phyloP scores from a whole-genome alignment of 2,329 filamentous ascomycete genomes.

The Ophiostoma fasciatum region DNA sequence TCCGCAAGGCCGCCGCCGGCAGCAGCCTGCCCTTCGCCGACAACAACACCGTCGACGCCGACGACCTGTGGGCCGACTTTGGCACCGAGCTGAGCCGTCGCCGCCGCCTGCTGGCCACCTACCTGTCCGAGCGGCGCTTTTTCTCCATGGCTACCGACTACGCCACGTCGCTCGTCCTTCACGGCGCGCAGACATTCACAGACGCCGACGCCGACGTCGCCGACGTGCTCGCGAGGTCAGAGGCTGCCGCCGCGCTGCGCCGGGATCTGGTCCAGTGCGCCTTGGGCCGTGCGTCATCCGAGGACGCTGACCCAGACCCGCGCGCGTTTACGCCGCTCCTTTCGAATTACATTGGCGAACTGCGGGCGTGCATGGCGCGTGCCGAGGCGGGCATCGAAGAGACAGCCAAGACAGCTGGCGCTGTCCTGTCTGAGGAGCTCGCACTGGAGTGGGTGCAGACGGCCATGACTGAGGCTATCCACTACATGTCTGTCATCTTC shows the following conservation, averaged over 20 bases:
- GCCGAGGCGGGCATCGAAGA: slow-evolving; percentile 33
- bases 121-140: slow-evolving; percentile 56
- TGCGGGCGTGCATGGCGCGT: slow-evolving; percentile 33
- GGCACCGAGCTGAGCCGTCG: slow-evolving; percentile 47
- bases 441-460: slow-evolving; percentile 46
- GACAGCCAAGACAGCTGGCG: slow-evolving; percentile 28
- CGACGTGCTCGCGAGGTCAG: background rate
- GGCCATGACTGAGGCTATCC: slow-evolving; percentile 54
- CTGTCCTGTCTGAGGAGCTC: slow-evolving; percentile 33
- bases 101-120: slow-evolving; percentile 53
- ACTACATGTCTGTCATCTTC: slow-evolving; percentile 60
- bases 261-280: slow-evolving; percentile 3
- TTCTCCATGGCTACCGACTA: slow-evolving; percentile 50
- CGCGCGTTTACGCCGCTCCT: slow-evolving; percentile 29
- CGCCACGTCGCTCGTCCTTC: slow-evolving; percentile 34
- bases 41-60: slow-evolving; percentile 31
- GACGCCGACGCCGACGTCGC: background rate
- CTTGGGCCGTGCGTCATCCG: background rate
- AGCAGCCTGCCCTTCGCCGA: slow-evolving; percentile 22
- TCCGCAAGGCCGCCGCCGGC: slow-evolving; percentile 58
- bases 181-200: slow-evolving; percentile 15
- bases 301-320: slow-evolving; percentile 5
- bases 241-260: slow-evolving; percentile 5
- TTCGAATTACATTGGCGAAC: slow-evolving; percentile 31
- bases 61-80: slow-evolving; percentile 43